Conservation (phyloP, 1,284 basidiomycete genomes). For the Cutaneotrichosporon curvatum region DNA sequence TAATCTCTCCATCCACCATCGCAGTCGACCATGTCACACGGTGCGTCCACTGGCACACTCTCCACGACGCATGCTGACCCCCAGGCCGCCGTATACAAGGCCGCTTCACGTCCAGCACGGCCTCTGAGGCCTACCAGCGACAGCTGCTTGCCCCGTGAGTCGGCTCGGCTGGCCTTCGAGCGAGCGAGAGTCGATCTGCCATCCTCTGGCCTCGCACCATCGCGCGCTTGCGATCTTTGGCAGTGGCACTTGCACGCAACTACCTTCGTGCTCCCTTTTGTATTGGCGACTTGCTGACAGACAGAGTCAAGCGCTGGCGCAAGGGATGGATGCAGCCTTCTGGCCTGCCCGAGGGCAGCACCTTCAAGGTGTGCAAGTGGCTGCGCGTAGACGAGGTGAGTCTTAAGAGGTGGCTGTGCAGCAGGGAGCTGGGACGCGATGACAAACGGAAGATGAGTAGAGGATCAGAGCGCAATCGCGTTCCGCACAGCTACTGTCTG, state of each 20-base stretch:
- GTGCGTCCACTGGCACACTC: background rate
- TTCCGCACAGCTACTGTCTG: no score
- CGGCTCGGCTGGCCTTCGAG: no score
- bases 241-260: background rate
- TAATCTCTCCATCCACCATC: background rate
- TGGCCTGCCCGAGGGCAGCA: conserved; percentile 30
- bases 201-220: no score
- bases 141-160: conserved; percentile 33
- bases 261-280: background rate
- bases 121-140: conserved; percentile 29
- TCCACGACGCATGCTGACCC: no score
- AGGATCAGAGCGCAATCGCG: background rate
- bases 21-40: conserved; percentile 3
- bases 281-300: background rate
- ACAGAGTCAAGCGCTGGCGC: conserved; percentile 32
- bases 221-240: no score
- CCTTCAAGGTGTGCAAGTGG: conserved; percentile 27
- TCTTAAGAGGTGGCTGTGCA: background rate
- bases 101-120: conserved; percentile 26
- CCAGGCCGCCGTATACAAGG: conserved; percentile 22
- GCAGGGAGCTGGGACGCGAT: background rate
- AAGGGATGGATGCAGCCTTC: conserved; percentile 29
- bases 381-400: conserved; percentile 14
- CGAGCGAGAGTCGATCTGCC: no score
- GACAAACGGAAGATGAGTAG: background rate